Percentiles rank a stretch among this genome's conserved stretches.
Evolutionary conservation across 441 rosid species (phyloP).

Genomic region (Geranium incanum): DNA sequence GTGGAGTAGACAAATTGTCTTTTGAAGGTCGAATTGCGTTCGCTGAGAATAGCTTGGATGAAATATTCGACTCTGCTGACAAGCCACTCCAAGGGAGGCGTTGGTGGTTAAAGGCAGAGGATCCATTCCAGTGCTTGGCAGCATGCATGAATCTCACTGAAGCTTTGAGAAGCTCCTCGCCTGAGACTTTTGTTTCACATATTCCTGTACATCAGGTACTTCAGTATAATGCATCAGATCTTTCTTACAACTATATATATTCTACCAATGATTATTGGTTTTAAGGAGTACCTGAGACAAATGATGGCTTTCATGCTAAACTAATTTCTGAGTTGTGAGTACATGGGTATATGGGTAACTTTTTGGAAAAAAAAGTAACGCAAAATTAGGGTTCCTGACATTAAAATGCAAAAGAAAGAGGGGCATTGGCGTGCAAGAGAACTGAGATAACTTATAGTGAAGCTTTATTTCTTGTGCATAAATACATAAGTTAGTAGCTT

Average conservation of each 20-base stretch:
- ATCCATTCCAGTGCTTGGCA: slow-evolving; percentile 96
- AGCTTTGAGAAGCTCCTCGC: slow-evolving; percentile 80
- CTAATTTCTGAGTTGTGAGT: neutral
- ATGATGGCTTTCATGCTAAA: neutral
- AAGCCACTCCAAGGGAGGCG: slow-evolving; percentile 81
- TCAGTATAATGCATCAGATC: neutral
- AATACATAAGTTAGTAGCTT: too few species aligned
- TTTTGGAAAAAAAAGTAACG: too few species aligned
- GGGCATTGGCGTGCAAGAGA: too few species aligned
- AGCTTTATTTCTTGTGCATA: too few species aligned
- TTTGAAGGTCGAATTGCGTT: slow-evolving; percentile 70
- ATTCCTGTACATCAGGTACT: slow-evolving; percentile 91
- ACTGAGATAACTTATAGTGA: too few species aligned
- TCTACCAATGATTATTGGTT: neutral
- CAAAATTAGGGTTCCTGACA: too few species aligned
- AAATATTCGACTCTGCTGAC: slow-evolving; percentile 88
- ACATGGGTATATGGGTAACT: too few species aligned
- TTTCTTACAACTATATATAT: neutral
- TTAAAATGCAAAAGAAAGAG: too few species aligned
- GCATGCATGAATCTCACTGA: slow-evolving; percentile 76
- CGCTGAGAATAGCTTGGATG: slow-evolving; percentile 74
- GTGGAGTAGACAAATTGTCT: slow-evolving; percentile 90
- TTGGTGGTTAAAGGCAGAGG: slow-evolving; percentile 98
- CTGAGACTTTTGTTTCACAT: slow-evolving; percentile 62
- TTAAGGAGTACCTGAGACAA: too few species aligned